These are phyloP conservation scores for Eucommia ulmoides DNA, from an alignment of 257 asterid species.

Conservation along the genomic window DNA sequence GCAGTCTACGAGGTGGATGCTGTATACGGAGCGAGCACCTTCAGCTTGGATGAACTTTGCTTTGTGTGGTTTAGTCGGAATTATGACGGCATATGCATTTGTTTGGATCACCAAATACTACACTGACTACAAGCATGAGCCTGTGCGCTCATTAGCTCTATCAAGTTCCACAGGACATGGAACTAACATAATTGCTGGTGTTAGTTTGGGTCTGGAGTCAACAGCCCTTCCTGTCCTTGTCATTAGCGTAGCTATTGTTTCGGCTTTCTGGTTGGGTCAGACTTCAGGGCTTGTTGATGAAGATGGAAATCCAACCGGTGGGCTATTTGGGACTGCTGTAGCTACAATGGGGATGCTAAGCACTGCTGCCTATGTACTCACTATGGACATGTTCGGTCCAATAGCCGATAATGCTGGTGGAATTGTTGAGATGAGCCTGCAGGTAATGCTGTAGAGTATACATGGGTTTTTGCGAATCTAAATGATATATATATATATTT, in stretches of 20 bases:
- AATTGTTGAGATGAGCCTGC: constrained; percentile 99
- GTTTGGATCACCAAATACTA: constrained; percentile 85
- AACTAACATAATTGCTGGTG: constrained; percentile 96
- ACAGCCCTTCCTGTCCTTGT: constrained; percentile 99
- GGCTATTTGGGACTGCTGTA: constrained; percentile 98
- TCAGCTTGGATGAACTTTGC: constrained; percentile 97
- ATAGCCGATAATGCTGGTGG: constrained; percentile 99
- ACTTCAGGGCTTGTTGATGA: constrained; percentile 92
- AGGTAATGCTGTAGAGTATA: constrained; percentile 37
- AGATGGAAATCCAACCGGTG: constrained; percentile 91
- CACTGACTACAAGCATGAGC: constrained; percentile 97
- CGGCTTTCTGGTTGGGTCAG: constrained; percentile 96
- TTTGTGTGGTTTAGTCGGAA: constrained; percentile 93
- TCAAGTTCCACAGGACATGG: constrained; percentile 96
- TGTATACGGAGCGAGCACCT: constrained; percentile 96
- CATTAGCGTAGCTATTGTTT: constrained; percentile 69
- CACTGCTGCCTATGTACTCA: constrained; percentile 96
- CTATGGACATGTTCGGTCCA: constrained; percentile 99
- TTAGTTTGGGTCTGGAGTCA: constrained; percentile 95
- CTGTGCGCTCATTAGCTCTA: constrained; percentile 89
- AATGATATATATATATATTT: no score
- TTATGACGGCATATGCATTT: constrained; percentile 77
- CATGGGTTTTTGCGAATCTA: constrained; percentile 6
- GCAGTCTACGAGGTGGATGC: constrained; percentile 99
- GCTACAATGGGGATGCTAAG: constrained; percentile 99